Conservation (phyloP, 805 yeast species). For the Yarrowia deformans region DNA sequence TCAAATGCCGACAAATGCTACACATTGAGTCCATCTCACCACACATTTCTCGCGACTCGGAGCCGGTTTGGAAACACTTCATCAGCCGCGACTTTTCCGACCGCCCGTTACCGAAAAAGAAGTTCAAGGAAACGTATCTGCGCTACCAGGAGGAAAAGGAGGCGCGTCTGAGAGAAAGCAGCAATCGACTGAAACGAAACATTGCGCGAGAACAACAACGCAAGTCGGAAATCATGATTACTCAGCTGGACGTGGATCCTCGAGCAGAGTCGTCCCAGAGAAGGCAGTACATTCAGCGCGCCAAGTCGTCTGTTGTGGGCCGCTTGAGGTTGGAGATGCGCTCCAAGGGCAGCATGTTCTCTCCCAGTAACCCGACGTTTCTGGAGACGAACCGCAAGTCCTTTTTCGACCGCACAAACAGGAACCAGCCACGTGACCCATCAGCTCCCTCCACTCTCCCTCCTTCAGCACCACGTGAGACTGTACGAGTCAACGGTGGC, state of each 20-base stretch:
- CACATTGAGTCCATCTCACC: constrained; percentile 48
- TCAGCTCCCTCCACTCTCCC: neutral
- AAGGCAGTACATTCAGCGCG: constrained; percentile 1
- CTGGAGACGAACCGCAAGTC: neutral
- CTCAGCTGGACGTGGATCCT: constrained; percentile 31
- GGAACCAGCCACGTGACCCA: constrained; percentile 1
- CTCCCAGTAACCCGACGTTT: constrained; percentile 24
- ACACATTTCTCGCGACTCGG: constrained; percentile 47
- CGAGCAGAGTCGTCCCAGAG: neutral
- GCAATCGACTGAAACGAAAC: constrained; percentile 18
- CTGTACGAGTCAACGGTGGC: constrained; percentile 3
- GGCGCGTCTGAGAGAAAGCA: constrained; percentile 48
- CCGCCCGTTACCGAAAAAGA: constrained; percentile 46
- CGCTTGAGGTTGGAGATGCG: constrained; percentile 22
- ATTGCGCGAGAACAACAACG: constrained; percentile 33
- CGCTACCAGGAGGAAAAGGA: constrained; percentile 53
- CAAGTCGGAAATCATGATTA: constrained; percentile 35
- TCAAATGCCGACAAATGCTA: constrained; percentile 50
- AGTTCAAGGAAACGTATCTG: constrained; percentile 47
- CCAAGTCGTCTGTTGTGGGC: constrained; percentile 22
- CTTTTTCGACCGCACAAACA: constrained; percentile 14
- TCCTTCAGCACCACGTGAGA: neutral
- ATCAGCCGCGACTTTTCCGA: constrained; percentile 50
- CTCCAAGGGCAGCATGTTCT: constrained; percentile 26
- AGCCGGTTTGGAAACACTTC: constrained; percentile 50